phyloP scores from a whole-genome alignment of 176 grass and related monocot genomes.

The Coix lacrymajobi region DNA sequence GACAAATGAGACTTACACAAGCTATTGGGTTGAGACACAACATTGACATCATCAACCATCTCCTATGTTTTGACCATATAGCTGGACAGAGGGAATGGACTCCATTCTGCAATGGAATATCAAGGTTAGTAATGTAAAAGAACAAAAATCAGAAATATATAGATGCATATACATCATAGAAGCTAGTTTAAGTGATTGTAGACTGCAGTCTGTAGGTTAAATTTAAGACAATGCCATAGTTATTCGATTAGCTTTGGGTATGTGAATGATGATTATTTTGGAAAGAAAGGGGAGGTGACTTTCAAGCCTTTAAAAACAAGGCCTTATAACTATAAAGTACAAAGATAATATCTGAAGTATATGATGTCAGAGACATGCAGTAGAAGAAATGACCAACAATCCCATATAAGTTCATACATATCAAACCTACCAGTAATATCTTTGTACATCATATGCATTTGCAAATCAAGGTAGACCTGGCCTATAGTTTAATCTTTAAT shows the following conservation, averaged over 20 bases:
- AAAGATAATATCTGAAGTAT: not conserved
- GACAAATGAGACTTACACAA: slow-evolving; percentile 43
- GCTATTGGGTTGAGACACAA: slow-evolving; percentile 70
- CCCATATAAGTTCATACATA: not conserved
- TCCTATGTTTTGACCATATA: slow-evolving; percentile 72
- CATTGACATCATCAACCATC: slow-evolving; percentile 84
- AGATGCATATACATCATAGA: not conserved
- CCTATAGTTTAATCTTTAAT: not conserved
- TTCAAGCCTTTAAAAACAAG: not conserved
- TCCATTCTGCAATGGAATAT: slow-evolving; percentile 53
- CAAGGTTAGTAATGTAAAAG: not conserved
- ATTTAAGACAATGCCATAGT: not conserved
- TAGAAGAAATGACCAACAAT: not conserved
- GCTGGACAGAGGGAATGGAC: slow-evolving; percentile 77
- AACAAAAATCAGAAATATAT: not conserved
- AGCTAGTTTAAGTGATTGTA: not conserved
- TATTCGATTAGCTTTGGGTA: not conserved
- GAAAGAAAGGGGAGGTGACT: not conserved
- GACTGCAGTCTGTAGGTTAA: not conserved
- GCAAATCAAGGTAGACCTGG: not conserved
- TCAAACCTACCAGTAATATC: not conserved
- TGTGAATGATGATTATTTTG: not conserved
- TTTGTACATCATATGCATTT: not conserved
- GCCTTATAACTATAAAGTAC: not conserved
- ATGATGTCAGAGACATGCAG: not conserved